Percentiles rank a stretch among this genome's conserved stretches.
Conservation (phyloP, 345 rosid genomes). For the Nasturtium officinale region DNA sequence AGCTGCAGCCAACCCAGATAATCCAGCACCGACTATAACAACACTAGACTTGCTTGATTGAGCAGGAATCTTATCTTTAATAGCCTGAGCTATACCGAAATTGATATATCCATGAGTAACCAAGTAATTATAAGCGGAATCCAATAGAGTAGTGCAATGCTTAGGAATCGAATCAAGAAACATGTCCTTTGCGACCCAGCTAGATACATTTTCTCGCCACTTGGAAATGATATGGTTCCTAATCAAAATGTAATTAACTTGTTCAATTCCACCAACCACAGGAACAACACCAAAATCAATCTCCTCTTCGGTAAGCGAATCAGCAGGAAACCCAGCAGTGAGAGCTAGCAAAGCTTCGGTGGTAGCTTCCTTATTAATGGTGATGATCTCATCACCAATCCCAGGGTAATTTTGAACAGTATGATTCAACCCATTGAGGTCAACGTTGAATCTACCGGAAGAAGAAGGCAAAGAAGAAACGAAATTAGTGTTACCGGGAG, state of each 20-base stretch:
- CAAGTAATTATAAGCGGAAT: constrained; percentile 79
- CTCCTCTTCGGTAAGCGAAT: constrained; percentile 86
- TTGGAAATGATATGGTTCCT: constrained; percentile 84
- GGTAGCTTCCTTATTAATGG: constrained; percentile 88
- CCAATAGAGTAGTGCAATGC: constrained; percentile 69
- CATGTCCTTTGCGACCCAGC: constrained; percentile 81
- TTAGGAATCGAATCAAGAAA: constrained; percentile 64
- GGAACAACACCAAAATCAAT: constrained; percentile 81
- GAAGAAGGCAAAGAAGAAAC: constrained; percentile 38
- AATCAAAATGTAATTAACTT: constrained; percentile 90
- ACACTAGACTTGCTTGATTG: constrained; percentile 60
- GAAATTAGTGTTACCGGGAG: constrained; percentile 21
- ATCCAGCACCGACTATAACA: constrained; percentile 82
- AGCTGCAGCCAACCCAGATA: constrained; percentile 89
- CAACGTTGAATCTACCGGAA: constrained; percentile 24
- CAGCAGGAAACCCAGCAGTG: constrained; percentile 94
- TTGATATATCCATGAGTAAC: constrained; percentile 80
- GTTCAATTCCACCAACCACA: constrained; percentile 85
- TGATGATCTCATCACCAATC: constrained; percentile 81
- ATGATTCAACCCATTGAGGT: constrained; percentile 25
- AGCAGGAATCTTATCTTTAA: constrained; percentile 65
- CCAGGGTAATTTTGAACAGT: constrained; percentile 37
- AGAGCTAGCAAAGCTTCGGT: constrained; percentile 85
- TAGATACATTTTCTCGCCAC: constrained; percentile 78
- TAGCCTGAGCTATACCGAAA: constrained; percentile 78